phyloP scores from a whole-genome alignment of 371 early-diverging fungal genomes.

The Mortierella sp. region DNA sequence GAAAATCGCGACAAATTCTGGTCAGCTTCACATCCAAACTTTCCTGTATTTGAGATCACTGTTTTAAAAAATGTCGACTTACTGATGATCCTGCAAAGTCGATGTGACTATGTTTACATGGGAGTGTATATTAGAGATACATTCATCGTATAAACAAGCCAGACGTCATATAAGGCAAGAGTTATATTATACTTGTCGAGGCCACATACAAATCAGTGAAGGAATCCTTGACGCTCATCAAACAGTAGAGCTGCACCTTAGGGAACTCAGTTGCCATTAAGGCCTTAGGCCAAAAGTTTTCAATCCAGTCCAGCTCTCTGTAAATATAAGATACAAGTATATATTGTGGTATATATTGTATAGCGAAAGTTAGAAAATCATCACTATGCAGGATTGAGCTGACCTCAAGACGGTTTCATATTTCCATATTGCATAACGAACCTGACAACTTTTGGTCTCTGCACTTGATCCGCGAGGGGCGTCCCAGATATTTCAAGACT shows the following conservation, averaged over 20 bases:
- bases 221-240: conserved; percentile 91
- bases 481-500: conserved; percentile 88
- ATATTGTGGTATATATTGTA: background rate
- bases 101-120: conserved; percentile 69
- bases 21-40: no score
- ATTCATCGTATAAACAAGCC: no score
- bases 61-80: conserved; percentile 15
- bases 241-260: conserved; percentile 88
- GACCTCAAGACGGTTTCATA: background rate
- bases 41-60: background rate
- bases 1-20: background rate
- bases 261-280: conserved; percentile 76
- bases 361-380: background rate
- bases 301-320: conserved; percentile 89
- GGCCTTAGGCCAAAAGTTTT: conserved; percentile 84
- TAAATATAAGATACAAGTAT: background rate
- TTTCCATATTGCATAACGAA: conserved; percentile 14
- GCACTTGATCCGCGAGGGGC: conserved; percentile 71
- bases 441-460: conserved; percentile 84
- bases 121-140: background rate
- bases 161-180: no score
- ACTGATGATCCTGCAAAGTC: conserved; percentile 95
- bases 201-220: conserved; percentile 89
- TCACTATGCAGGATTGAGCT: no score
- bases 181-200: no score